Base-by-base conservation (phyloP, 139 green algal species). In the Tetradesmus obliquus region DNA sequence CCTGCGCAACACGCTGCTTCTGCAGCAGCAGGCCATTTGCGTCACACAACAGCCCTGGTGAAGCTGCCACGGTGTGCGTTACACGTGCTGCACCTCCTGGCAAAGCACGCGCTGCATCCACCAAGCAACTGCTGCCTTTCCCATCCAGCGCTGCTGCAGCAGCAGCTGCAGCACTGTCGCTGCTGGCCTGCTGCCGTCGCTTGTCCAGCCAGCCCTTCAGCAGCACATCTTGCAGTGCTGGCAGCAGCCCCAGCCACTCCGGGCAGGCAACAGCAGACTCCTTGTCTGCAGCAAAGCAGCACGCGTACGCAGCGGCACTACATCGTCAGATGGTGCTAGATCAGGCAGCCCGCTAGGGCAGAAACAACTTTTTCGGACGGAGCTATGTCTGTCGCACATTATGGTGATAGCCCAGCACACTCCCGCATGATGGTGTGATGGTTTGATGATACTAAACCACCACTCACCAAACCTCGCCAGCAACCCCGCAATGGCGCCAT, bases 141-240 rank as follows among this genome's bases (percentile, higher is more conserved):
- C n/a, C 5, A 19, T 76, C 66, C 66, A 76, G n/a, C n/a, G 66
- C n/a, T 76, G n/a, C 17, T 17, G 17, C 15, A n/a, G 15, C 17
- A 24, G 4, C 17, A 7, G 5, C 15, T 76, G 66, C 17, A 5
- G 15, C 66, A 45, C 79, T 84, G 19, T 55, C 15, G 54, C 82
- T 87, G 54, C 82, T 87, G 19, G 66, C 66, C 82, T 71, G 82
- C 53, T 54, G 82, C 82, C 51, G 54, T 17, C 51, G 20, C 20
- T 71, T 32, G 17, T 87, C 54, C 4, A 51, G 54, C 82, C 54
- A 71, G 60, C 19, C 54, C 51, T 87, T 69, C 3, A 8, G 0
- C 54, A 89, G 32, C 60, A 81, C 84, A 66, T 32, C 45, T 51
- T 82, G 84, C 84, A 88, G 57, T 55, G 57, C 84, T 58, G 84